Base-by-base conservation (phyloP, 1,284 basidiomycete species). In the Malassezia vespertilionis region DNA sequence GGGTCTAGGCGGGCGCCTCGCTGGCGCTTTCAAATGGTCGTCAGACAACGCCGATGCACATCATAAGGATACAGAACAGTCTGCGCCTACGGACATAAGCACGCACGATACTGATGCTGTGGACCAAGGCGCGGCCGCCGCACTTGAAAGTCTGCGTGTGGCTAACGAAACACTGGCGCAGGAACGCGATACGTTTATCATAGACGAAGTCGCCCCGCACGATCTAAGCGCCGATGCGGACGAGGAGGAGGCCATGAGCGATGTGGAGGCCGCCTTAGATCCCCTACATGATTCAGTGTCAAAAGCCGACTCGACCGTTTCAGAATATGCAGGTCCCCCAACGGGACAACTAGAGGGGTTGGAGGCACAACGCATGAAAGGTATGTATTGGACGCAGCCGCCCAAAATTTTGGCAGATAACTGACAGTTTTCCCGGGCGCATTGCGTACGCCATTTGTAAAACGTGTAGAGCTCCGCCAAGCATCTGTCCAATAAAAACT, bases 101-200 rank as follows among this genome's bases (percentile, higher is more conserved):
- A 14, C 27, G 27, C 27, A 28, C 8, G 27, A 28, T 14, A 8
- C 27, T 47, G 4, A 22, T 48, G 18, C 41, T 22, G 55, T 60
- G 1, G 55, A 40, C 17, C 46, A 57, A 26, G 60, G 60, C 14
- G 58, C 62, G 1, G 51, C 53, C 10, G 62, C 56, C 5, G 62
- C 62, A 8, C 54, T 61, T 10, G 62, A 56, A 17, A 61, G 53
- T 14, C 36, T 64, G 23, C 51, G 58, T 9, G 60, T 56, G 2
- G 62, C 62, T 5, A 57, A 61, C 34, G 60, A 58, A 30, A 54
- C 62, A 7, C 42, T 64, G 9, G 35, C 55, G 28, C 58, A 62
- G 28, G 60, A 64, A 23, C 53, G 62, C 15, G 49, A 51, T 12
- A 57, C 58, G 2, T 64, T 64, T 51, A 52, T 64, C 8, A 64